Evolutionary conservation across 106 monocot genomes (phyloP).

Genomic region (Dendrobium nobile): DNA sequence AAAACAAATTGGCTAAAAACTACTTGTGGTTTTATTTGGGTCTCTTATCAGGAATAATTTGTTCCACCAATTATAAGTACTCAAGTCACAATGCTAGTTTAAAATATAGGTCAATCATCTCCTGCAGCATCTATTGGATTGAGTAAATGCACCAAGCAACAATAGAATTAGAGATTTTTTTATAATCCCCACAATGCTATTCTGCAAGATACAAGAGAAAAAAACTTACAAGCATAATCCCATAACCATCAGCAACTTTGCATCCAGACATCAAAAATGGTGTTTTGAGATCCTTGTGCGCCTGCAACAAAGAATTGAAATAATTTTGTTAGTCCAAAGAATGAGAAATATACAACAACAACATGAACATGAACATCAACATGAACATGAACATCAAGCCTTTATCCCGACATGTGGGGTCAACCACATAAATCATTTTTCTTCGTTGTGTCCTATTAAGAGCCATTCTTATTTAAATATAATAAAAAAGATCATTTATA

Average conservation of each 20-base stretch:
- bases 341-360: neutral
- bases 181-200: neutral
- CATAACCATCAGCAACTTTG: constrained; percentile 96
- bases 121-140: neutral
- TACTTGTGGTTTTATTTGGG: neutral
- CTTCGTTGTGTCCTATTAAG: too few relatives aligned
- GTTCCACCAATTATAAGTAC: neutral
- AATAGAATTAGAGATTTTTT: neutral
- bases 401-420: too few relatives aligned
- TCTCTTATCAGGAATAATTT: neutral
- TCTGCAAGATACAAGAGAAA: neutral
- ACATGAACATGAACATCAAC: neutral
- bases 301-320: constrained; percentile 23
- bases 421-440: too few relatives aligned
- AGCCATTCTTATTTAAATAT: too few relatives aligned
- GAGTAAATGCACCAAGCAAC: too few relatives aligned
- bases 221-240: constrained; percentile 75
- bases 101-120: neutral
- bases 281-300: constrained; percentile 68
- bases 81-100: neutral
- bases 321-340: neutral
- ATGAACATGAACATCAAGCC: too few relatives aligned
- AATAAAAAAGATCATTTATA: too few relatives aligned
- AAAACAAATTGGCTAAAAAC: neutral
- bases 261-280: constrained; percentile 99